Conservation (phyloP, 495 filamentous ascomycete species). For the Aspergillus leporis region DNA sequence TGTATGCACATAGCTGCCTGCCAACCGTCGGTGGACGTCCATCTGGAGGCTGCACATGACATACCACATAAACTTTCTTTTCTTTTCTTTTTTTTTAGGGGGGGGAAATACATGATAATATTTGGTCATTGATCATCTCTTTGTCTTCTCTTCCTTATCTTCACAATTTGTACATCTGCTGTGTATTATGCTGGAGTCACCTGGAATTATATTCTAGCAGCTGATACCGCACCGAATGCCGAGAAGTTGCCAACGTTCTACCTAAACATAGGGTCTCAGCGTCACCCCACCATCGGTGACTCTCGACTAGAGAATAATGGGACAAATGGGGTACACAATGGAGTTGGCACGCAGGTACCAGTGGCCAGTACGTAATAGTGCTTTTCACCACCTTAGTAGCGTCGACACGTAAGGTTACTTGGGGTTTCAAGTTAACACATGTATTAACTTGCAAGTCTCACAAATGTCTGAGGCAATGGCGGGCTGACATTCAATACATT, state of each 20-base stretch:
- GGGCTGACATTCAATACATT: not conserved
- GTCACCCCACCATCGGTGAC: conserved; percentile 17
- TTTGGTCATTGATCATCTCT: not conserved
- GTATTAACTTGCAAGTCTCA: conserved; percentile 4
- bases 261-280: not conserved
- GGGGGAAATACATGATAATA: not conserved
- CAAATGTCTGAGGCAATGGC: not conserved
- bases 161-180: not conserved
- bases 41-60: not conserved
- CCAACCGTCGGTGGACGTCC: not conserved
- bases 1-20: not conserved
- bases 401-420: conserved; percentile 5
- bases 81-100: too few species aligned
- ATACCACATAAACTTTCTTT: conserved; percentile 7
- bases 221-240: conserved; percentile 25
- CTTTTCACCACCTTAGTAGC: not conserved
- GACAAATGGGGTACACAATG: conserved; percentile 19
- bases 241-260: conserved; percentile 2
- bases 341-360: conserved; percentile 28
- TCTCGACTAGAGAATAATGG: conserved; percentile 18
- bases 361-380: conserved; percentile 14
- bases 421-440: conserved; percentile 8
- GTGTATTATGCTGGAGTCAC: not conserved
- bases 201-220: conserved; percentile 10
- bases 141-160: not conserved